phyloP scores from a whole-genome alignment of 2,329 filamentous ascomycete species.

The Fusarium sp. region DNA sequence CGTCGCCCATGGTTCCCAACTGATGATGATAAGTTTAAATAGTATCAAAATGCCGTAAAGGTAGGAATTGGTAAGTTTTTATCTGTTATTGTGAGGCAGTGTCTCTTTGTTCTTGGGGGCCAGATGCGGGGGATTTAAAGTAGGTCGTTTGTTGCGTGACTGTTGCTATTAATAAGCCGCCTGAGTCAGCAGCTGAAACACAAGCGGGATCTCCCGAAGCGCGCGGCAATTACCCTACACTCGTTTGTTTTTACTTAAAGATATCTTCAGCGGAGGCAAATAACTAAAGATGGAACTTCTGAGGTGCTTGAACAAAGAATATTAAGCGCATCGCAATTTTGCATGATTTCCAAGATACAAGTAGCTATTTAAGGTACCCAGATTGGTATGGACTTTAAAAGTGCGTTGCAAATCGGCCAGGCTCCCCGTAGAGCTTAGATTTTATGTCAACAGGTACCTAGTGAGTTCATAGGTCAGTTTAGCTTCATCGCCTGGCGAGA shows the following conservation, averaged over 20 bases:
- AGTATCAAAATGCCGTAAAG: rapidly evolving
- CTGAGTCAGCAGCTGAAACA: background rate
- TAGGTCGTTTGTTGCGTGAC: background rate
- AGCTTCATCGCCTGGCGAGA: no score
- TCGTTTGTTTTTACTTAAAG: rapidly evolving
- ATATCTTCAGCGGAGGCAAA: background rate
- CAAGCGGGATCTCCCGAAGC: background rate
- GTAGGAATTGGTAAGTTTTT: rapidly evolving
- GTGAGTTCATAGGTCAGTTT: no score
- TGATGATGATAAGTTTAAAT: rapidly evolving
- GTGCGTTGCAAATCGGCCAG: no score
- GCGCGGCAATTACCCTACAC: background rate
- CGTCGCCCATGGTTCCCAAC: constrained; percentile 28
- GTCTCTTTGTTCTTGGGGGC: background rate
- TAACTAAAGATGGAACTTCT: background rate
- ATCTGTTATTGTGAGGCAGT: background rate
- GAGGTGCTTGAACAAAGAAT: no score
- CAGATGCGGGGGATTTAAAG: background rate
- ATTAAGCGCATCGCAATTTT: no score
- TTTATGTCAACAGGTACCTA: no score
- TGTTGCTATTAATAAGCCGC: background rate
- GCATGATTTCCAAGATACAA: no score
- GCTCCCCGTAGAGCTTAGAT: no score
- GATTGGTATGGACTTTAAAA: no score
- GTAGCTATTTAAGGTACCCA: no score